Evolutionary conservation across 192 early-diverging fungal species (phyloP), one percentile per base, ranked within the genome.

Genomic region (Coemansia brasiliensis): DNA sequence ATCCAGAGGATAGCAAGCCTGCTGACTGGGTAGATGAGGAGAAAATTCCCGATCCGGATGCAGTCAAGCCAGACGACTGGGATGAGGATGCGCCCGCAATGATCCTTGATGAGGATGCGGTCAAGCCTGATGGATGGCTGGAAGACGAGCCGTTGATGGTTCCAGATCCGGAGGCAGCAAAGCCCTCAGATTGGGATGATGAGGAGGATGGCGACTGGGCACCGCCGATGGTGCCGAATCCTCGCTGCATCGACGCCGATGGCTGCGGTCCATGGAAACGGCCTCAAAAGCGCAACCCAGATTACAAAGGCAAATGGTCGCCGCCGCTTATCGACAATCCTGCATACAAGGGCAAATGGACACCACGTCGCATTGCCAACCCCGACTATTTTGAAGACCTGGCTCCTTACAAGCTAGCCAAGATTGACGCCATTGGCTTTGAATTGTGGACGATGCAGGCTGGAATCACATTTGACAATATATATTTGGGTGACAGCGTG

Each of bases 381-480:
- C 92, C 94, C 0, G 75, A 76, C 26, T 96, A 82, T 69, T 93
- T 87, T 70, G 91, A 94, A 65, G 94, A 96, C 63, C 69, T 75
- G 50, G 65, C 72, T 39, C 88, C 88, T 17, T 84, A 87, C 65
- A 88, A 90, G 74, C 87, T 95, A 55, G 85, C 84, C 37, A 84
- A 84, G 59, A 93, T 95, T 56, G 81, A 54, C 54, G 92, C 87
- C 26, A 79, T 94, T 58, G 94, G 94, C 9, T 93, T 94, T 59
- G 94, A 96, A 75, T 74, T 96, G 57, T 96, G 93, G 93, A 92
- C 90, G 40, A 95, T 96, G 90, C 90, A 93, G 78, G 75, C 88
- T 54, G 80, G 83, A 24, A 92, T 94, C 53, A 78, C 88, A 20
- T 95, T 96, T 58, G 90, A 96, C 82, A 96, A 95, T 73, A 89